Conservation (phyloP, 75 land plant species). For the Picea sitchensis region DNA sequence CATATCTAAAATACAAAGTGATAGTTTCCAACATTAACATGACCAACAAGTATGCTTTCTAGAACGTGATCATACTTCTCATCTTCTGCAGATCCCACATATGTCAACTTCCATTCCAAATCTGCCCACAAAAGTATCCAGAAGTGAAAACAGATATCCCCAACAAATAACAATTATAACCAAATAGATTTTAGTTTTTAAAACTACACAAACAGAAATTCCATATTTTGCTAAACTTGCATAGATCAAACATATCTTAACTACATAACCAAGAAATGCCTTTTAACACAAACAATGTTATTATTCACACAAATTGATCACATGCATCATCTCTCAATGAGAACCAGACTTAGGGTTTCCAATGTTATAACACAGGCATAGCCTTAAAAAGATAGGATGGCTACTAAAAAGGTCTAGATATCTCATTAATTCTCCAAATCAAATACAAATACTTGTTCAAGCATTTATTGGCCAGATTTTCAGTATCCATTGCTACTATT, state of each 20-base stretch:
- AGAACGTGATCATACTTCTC: conserved; percentile 91
- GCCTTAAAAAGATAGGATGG: neutral
- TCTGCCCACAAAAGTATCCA: conserved; percentile 37
- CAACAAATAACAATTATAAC: neutral
- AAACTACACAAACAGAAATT: neutral
- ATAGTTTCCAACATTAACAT: conserved; percentile 91
- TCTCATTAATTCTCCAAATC: too few species aligned
- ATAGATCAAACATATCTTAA: neutral
- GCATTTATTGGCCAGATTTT: too few species aligned
- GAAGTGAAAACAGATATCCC: neutral
- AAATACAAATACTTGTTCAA: too few species aligned
- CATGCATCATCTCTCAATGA: too few species aligned
- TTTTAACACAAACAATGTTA: too few species aligned
- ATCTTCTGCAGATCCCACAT: conserved; percentile 97
- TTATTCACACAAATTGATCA: neutral
- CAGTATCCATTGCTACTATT: too few species aligned
- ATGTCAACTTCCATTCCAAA: conserved; percentile 93
- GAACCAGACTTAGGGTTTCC: neutral
- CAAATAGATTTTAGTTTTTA: neutral
- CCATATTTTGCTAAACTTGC: neutral
- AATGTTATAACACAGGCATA: neutral
- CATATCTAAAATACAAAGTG: conserved; percentile 80
- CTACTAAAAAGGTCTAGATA: too few species aligned
- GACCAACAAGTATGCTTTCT: conserved; percentile 95
- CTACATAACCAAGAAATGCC: too few species aligned